Conservation (phyloP, 495 filamentous ascomycete genomes). For the Cetradonia linearis region DNA sequence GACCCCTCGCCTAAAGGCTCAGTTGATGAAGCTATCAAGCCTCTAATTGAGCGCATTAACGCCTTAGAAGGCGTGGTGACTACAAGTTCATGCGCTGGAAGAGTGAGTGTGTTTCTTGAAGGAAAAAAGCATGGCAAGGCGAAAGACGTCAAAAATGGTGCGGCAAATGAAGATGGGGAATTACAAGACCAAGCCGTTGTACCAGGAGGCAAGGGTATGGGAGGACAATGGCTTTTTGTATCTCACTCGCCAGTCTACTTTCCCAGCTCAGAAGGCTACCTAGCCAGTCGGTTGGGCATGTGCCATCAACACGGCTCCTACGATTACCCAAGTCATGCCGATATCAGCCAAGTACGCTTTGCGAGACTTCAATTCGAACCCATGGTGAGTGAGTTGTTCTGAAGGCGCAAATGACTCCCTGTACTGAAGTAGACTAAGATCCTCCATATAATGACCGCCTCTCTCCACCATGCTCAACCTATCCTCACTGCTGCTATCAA, state of each 20-base stretch:
- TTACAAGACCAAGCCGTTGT: conserved; percentile 34
- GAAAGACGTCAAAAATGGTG: background rate
- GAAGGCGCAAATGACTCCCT: background rate
- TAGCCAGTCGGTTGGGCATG: conserved; percentile 31
- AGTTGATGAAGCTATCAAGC: conserved; percentile 65
- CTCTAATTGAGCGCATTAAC: conserved; percentile 69
- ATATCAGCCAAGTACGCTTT: conserved; percentile 38
- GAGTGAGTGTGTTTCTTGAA: conserved; percentile 78
- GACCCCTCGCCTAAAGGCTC: conserved; percentile 80
- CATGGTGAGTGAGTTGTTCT: conserved; percentile 51
- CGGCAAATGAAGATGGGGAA: conserved; percentile 12
- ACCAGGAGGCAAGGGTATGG: conserved; percentile 68
- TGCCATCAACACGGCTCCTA: too few relatives aligned
- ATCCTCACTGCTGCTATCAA: conserved; percentile 63
- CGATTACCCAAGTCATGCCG: background rate
- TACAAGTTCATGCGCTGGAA: conserved; percentile 82
- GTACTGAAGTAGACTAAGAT: conserved; percentile 45
- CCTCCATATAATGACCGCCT: conserved; percentile 72
- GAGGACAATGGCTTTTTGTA: conserved; percentile 77
- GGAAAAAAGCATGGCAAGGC: conserved; percentile 43
- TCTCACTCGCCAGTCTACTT: conserved; percentile 62
- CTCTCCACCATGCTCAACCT: conserved; percentile 56
- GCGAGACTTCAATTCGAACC: conserved; percentile 91
- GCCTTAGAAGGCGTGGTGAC: conserved; percentile 62
- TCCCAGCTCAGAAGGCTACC: conserved; percentile 11